Percentiles rank a stretch among this genome's conserved stretches.
Evolutionary conservation across 768 basidiomycete species (phyloP).

Genomic region (Lactifluus echinatus): DNA sequence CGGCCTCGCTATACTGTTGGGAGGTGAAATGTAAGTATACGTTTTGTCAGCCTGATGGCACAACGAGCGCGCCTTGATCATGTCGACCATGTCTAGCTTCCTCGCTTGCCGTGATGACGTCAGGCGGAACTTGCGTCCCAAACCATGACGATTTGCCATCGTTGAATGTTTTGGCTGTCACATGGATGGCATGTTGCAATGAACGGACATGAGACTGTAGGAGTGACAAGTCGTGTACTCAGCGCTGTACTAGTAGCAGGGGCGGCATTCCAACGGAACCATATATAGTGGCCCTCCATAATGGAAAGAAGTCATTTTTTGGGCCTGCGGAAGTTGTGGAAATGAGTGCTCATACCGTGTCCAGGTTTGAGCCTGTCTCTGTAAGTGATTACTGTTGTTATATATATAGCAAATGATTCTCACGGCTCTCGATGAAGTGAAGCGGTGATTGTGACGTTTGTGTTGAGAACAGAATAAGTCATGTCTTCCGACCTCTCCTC

Average conservation of each 20-base stretch:
- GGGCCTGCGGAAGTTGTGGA: too few relatives aligned
- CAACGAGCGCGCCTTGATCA: background rate
- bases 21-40: conserved; percentile 54
- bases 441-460: background rate
- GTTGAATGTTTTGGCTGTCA: background rate
- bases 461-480: background rate
- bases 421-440: background rate
- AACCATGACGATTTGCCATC: background rate
- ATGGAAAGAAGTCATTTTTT: too few relatives aligned
- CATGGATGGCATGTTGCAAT: background rate
- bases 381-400: too few relatives aligned
- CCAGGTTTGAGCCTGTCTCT: too few relatives aligned
- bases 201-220: background rate
- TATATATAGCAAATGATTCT: background rate
- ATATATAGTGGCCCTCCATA: too few relatives aligned
- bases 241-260: too few relatives aligned
- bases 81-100: background rate
- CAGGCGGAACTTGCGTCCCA: background rate
- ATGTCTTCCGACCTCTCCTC: conserved; percentile 53
- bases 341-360: too few relatives aligned
- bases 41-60: background rate
- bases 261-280: too few relatives aligned
- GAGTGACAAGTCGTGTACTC: background rate
- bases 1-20: conserved; percentile 52
- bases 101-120: background rate